Evolutionary conservation across 768 basidiomycete species (phyloP).

Genomic region (Lyophyllum semitale): DNA sequence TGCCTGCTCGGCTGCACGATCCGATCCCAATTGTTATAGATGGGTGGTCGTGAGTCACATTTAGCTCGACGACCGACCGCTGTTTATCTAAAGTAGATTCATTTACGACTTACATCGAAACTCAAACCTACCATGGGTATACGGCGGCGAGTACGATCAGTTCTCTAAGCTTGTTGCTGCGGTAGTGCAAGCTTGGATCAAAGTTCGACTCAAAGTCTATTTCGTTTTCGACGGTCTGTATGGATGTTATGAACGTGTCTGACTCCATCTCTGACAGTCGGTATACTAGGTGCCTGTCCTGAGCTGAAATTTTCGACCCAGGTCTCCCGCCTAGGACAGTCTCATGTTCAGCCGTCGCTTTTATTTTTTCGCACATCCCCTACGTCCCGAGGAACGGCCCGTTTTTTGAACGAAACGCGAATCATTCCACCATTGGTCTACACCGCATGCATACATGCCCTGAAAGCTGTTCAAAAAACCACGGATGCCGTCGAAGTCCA

Average conservation of each 20-base stretch:
- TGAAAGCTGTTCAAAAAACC: conserved; percentile 40
- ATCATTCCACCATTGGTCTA: conserved; percentile 74
- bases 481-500: conserved; percentile 51
- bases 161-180: conserved; percentile 49
- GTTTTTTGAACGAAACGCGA: conserved; percentile 72
- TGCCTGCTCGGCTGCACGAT: conserved; percentile 16
- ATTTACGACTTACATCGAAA: conserved; percentile 67
- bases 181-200: conserved; percentile 68
- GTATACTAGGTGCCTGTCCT: conserved; percentile 61
- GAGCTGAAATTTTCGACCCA: conserved; percentile 73
- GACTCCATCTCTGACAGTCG: conserved; percentile 16
- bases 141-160: conserved; percentile 76
- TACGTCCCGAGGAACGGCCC: conserved; percentile 57
- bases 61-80: conserved; percentile 5
- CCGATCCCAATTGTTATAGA: conserved; percentile 68
- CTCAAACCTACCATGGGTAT: conserved; percentile 77
- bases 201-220: conserved; percentile 60
- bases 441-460: conserved; percentile 56
- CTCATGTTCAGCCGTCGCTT: conserved; percentile 59
- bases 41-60: conserved; percentile 79
- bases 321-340: conserved; percentile 57
- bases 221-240: conserved; percentile 84
- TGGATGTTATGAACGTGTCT: conserved; percentile 1
- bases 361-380: conserved; percentile 83
- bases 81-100: conserved; percentile 48